Base-by-base conservation (phyloP, 257 asterid genomes). In the Gynochthodes officinalis region DNA sequence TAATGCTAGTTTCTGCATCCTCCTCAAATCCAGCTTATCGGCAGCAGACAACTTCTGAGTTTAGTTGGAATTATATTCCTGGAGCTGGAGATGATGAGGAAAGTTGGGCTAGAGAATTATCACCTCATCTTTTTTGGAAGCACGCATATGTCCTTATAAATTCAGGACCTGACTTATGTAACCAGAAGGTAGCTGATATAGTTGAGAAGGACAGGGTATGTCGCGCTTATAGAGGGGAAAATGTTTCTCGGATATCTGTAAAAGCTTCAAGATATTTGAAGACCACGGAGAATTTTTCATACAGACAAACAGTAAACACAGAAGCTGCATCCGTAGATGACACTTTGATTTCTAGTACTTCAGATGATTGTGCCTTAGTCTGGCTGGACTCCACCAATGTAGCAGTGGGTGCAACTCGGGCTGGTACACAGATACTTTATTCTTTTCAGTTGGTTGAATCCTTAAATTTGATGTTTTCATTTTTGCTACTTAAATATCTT, bases 31-130 rank as follows among this genome's bases (percentile, higher is more conserved):
- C 84, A 69, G 57, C 27, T 74, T 83, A 78, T 66, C 96, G 83
- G 78, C 90, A 84, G 35, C 86, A 85, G 59, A 88, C 89, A 42
- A 87, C 92, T 42, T 94, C 99, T 0, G 87, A 89, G 80, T 94
- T 89, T 69, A 94, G 99, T 81, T 94, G 99, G 99, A 94, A 85
- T 62, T 94, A 94, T 77, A 94, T 94, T 66, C 88, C 99, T 78
- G 99, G 99, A 74, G 99, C 99, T 79, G 99, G 97, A 73, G 99
- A 94, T 78, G 99, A 94, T 76, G 99, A 91, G 84, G 99, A 94
- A 82, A 89, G 98, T 70, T 94, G 99, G 99, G 90, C 99, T 49
- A 87, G 99, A 81, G 93, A 96, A 37, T 73, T 94, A 69, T 72
- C 87, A 1, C 97, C 99, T 60, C 67, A 54, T 66, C 86, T 91